phyloP scores from a whole-genome alignment of 164 flowering plant genomes.

The Taxillus chinensis region DNA sequence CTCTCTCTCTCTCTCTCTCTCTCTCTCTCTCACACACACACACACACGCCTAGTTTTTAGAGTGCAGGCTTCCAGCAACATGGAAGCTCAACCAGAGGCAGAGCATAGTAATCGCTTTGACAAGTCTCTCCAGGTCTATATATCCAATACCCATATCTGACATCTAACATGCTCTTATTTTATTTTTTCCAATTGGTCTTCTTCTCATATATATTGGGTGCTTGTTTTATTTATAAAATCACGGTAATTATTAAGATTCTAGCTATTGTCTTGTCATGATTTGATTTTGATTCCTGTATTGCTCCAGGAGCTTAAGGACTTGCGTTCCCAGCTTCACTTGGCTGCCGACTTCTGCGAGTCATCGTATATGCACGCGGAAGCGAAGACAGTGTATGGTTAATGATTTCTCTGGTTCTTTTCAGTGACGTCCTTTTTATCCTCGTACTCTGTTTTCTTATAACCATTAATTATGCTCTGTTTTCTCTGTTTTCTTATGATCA shows the following conservation, averaged over 20 bases:
- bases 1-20: too few species aligned
- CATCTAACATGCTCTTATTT: neutral
- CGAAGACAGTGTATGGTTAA: conserved; percentile 31
- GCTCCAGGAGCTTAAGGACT: conserved; percentile 55
- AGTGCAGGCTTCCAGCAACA: neutral
- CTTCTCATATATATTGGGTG: too few species aligned
- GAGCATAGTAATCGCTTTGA: conserved; percentile 11
- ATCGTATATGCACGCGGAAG: conserved; percentile 35
- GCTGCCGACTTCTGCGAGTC: conserved; percentile 72
- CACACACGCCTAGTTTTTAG: too few species aligned
- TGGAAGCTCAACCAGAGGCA: conserved; percentile 14
- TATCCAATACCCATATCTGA: neutral
- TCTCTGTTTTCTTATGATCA: too few species aligned
- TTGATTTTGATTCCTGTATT: neutral
- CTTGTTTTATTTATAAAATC: neutral
- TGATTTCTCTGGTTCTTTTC: conserved; percentile 4
- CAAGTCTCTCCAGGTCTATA: conserved; percentile 31
- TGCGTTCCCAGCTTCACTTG: conserved; percentile 62
- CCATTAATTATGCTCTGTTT: too few species aligned
- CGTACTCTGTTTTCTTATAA: neutral
- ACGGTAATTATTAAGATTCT: too few species aligned
- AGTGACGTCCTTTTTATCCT: neutral
- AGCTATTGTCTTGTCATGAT: neutral
- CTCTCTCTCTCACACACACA: too few species aligned
- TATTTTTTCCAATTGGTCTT: neutral